These are phyloP conservation scores for Pseudogymnoascus pannorum DNA, from an alignment of 2,329 filamentous ascomycete species.

Conservation along the genomic window DNA sequence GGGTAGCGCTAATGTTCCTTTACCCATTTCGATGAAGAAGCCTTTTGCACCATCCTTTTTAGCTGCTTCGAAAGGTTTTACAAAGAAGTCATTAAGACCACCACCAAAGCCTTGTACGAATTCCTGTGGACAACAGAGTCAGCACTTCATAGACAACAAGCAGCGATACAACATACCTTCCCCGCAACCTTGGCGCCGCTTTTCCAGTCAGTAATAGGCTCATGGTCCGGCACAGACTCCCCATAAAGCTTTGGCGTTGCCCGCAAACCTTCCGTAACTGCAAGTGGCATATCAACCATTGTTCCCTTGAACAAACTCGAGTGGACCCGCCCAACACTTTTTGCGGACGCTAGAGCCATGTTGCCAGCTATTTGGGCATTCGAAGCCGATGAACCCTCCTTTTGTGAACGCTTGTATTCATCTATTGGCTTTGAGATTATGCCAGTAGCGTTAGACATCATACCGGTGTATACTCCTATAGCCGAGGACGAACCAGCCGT, in stretches of 20 bases:
- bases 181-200: conserved; percentile 69
- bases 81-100: conserved; percentile 15
- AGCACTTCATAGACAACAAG: neutral
- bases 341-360: neutral
- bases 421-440: conserved; percentile 14
- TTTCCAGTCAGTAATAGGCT: conserved; percentile 70
- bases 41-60: conserved; percentile 15
- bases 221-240: conserved; percentile 71
- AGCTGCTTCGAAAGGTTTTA: conserved; percentile 14
- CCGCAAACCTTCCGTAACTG: conserved; percentile 45
- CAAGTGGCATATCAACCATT: conserved; percentile 42
- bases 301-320: conserved; percentile 28
- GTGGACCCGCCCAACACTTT: conserved; percentile 32
- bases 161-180: conserved; percentile 35
- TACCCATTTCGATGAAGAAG: conserved; percentile 14
- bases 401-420: neutral
- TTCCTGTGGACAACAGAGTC: neutral
- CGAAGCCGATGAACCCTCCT: conserved; percentile 9
- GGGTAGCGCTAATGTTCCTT: conserved; percentile 12
- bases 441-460: conserved; percentile 8
- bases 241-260: conserved; percentile 47
- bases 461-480: conserved; percentile 10
- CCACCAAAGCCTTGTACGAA: conserved; percentile 13
- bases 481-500: conserved; percentile 21
- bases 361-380: conserved; percentile 14